Conservation (phyloP, 495 filamentous ascomycete genomes). For the Copromyces sp. region DNA sequence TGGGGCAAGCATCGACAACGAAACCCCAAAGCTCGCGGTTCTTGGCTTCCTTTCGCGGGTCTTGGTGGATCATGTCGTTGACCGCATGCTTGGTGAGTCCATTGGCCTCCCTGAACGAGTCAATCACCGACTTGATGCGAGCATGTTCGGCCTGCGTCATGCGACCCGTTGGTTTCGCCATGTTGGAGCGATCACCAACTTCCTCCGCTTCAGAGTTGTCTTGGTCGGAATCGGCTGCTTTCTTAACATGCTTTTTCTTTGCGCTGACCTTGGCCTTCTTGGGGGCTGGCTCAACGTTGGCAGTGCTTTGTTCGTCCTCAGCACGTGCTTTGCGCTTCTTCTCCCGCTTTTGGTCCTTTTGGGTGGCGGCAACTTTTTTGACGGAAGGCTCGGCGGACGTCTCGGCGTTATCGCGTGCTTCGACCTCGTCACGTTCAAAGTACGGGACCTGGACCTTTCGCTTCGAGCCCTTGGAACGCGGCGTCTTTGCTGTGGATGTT, state of each 20-base stretch:
- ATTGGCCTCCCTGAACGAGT: slow-evolving; percentile 26
- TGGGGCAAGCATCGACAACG: slow-evolving; percentile 31
- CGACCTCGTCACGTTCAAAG: neutral
- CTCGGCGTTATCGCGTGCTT: neutral
- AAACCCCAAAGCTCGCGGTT: slow-evolving; percentile 27
- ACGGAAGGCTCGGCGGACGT: neutral
- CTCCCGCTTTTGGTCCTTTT: neutral
- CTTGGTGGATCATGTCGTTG: slow-evolving; percentile 32
- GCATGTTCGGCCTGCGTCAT: slow-evolving; percentile 17
- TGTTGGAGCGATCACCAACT: neutral
- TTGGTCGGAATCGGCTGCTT: neutral
- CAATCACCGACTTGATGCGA: slow-evolving; percentile 24
- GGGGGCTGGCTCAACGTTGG: neutral
- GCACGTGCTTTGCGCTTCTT: neutral
- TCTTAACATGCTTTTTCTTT: neutral
- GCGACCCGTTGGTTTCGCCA: neutral
- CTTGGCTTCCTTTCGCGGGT: slow-evolving; percentile 12
- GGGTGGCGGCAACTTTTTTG: neutral
- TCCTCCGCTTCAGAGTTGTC: neutral
- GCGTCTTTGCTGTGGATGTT: neutral
- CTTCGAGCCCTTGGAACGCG: neutral
- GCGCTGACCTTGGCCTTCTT: neutral
- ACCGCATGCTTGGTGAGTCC: slow-evolving; percentile 27
- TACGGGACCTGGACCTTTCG: neutral
- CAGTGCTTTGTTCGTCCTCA: neutral